Evolutionary conservation across 441 rosid species (phyloP).

Genomic region (Aleurites moluccanus): DNA sequence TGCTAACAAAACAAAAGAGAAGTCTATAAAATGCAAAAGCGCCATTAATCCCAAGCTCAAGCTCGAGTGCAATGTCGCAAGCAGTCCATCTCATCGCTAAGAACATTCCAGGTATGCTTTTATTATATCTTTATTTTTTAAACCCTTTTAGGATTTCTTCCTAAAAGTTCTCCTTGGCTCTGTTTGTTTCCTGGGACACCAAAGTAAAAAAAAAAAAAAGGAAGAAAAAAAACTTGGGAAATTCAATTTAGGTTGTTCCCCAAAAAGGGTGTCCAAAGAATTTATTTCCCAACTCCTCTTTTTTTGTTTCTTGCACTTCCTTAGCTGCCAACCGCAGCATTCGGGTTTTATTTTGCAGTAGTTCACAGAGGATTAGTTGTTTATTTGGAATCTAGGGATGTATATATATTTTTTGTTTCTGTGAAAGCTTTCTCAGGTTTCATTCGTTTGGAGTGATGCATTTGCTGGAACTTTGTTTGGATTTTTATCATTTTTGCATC

Average conservation of each 20-base stretch:
- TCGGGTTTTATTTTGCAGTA: background rate
- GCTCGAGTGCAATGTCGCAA: slow-evolving; percentile 38
- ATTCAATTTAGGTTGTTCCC: background rate
- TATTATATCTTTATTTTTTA: background rate
- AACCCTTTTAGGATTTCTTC: background rate
- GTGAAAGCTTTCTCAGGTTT: background rate
- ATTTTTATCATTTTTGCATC: background rate
- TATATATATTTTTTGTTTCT: background rate
- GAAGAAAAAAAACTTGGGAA: background rate
- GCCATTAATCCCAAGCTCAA: slow-evolving; percentile 14
- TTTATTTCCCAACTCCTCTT: background rate
- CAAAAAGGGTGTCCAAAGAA: slow-evolving; percentile 1
- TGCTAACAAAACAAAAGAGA: background rate
- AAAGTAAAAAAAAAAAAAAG: slow-evolving; percentile 2
- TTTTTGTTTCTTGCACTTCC: background rate
- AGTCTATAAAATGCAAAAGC: slow-evolving; percentile 23
- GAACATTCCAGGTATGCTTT: slow-evolving; percentile 39
- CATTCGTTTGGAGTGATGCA: background rate
- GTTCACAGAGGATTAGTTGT: background rate
- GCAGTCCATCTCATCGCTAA: slow-evolving; percentile 36
- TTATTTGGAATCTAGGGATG: background rate
- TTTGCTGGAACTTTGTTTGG: background rate
- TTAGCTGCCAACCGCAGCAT: background rate
- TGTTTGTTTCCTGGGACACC: slow-evolving; percentile 23
- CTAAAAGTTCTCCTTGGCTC: background rate